These are phyloP conservation scores for Pelargonium cotyledonis DNA, from an alignment of 441 rosid species.

Conservation along the genomic window DNA sequence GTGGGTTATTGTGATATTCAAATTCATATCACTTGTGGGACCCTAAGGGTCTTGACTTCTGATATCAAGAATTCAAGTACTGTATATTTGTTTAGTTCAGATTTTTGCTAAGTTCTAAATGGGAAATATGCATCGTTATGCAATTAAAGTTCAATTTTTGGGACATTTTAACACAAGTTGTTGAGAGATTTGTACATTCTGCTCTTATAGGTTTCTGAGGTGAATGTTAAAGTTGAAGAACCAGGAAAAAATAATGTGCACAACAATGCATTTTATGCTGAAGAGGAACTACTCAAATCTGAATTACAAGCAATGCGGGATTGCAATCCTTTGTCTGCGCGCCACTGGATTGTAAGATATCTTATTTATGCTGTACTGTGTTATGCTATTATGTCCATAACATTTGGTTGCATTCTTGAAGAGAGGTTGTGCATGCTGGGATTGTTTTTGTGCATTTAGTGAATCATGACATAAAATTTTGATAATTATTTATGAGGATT, in stretches of 20 bases:
- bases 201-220: conserved; percentile 32
- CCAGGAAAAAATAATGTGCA: conserved; percentile 45
- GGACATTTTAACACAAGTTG: neutral
- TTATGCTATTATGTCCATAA: too few relatives aligned
- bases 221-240: conserved; percentile 47
- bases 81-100: neutral
- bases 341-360: conserved; percentile 46
- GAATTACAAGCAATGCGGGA: conserved; percentile 47
- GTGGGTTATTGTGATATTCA: neutral
- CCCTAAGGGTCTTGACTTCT: too few relatives aligned
- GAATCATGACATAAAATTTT: too few relatives aligned
- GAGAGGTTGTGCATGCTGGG: too few relatives aligned
- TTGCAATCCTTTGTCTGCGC: conserved; percentile 40
- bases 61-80: too few relatives aligned
- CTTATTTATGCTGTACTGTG: neutral
- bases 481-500: too few relatives aligned
- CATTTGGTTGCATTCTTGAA: too few relatives aligned
- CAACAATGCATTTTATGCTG: conserved; percentile 46
- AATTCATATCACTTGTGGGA: too few relatives aligned
- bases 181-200: neutral
- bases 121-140: neutral
- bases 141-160: neutral
- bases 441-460: too few relatives aligned
- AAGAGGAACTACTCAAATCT: conserved; percentile 38
- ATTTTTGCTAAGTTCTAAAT: neutral